Evolutionary conservation across 225 moss, liverwort and hornwort genomes (phyloP).

Genomic region (Sphagnum contortum): DNA sequence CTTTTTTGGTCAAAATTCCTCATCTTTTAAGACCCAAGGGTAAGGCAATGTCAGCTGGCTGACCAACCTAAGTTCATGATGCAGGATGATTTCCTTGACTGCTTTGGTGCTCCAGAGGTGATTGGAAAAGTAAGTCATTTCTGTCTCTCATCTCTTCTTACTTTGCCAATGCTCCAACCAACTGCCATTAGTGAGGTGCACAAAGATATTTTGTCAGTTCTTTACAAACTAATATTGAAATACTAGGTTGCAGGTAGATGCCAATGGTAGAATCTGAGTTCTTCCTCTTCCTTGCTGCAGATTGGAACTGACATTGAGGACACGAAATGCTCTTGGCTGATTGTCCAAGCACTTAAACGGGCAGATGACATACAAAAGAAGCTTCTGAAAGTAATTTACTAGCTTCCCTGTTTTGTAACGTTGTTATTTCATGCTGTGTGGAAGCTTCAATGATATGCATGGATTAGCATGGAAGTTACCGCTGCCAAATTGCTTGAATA

Average conservation of each 20-base stretch:
- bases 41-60: no score
- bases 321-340: conserved; percentile 96
- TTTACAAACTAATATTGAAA: no score
- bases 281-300: conserved; percentile 18
- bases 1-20: not conserved
- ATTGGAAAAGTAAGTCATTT: conserved; percentile 68
- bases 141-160: not conserved
- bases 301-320: conserved; percentile 99
- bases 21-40: no score
- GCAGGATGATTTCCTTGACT: conserved; percentile 88
- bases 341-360: conserved; percentile 79
- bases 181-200: no score
- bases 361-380: conserved; percentile 72
- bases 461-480: no score
- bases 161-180: no score
- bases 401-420: not conserved
- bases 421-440: no score
- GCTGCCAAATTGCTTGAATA: no score
- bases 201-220: no score
- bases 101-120: conserved; percentile 78
- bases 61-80: not conserved
- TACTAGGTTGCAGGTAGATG: no score
- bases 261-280: no score
- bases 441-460: no score
- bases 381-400: conserved; percentile 36